Evolutionary conservation across 1,139 yeast species (phyloP).

Genomic region (Kazachstania sp.): DNA sequence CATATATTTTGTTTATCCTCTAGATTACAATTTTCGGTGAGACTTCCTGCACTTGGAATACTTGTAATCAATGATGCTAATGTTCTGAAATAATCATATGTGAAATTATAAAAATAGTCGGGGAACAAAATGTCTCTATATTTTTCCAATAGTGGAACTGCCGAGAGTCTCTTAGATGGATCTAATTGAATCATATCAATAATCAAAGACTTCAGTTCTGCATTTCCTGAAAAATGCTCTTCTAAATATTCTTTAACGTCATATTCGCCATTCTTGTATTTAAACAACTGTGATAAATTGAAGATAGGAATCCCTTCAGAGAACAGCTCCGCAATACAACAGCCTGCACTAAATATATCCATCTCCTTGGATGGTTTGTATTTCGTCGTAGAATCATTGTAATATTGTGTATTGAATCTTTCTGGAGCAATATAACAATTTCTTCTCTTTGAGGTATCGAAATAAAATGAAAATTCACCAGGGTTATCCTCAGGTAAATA

Average conservation of each 20-base stretch:
- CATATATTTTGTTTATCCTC: slow-evolving; percentile 37
- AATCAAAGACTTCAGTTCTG: slow-evolving; percentile 45
- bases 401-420: slow-evolving; percentile 43
- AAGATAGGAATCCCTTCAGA: slow-evolving; percentile 82
- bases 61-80: slow-evolving; percentile 30
- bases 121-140: slow-evolving; percentile 57
- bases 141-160: slow-evolving; percentile 44
- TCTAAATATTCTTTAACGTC: slow-evolving; percentile 42
- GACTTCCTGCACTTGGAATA: slow-evolving; percentile 20
- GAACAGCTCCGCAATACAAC: slow-evolving; percentile 84
- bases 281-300: slow-evolving; percentile 77
- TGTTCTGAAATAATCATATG: slow-evolving; percentile 56
- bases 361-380: slow-evolving; percentile 50
- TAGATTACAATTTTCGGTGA: slow-evolving; percentile 18
- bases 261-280: slow-evolving; percentile 64
- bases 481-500: slow-evolving; percentile 90
- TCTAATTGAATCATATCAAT: slow-evolving; percentile 53
- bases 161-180: slow-evolving; percentile 52
- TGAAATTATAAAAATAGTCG: slow-evolving; percentile 55
- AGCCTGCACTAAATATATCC: slow-evolving; percentile 89
- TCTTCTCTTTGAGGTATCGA: slow-evolving; percentile 81
- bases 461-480: slow-evolving; percentile 84
- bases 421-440: slow-evolving; percentile 94
- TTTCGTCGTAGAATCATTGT: slow-evolving; percentile 29
- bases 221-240: slow-evolving; percentile 42